phyloP scores from a whole-genome alignment of 1,284 basidiomycete species.

The Meripilus lineatus region DNA sequence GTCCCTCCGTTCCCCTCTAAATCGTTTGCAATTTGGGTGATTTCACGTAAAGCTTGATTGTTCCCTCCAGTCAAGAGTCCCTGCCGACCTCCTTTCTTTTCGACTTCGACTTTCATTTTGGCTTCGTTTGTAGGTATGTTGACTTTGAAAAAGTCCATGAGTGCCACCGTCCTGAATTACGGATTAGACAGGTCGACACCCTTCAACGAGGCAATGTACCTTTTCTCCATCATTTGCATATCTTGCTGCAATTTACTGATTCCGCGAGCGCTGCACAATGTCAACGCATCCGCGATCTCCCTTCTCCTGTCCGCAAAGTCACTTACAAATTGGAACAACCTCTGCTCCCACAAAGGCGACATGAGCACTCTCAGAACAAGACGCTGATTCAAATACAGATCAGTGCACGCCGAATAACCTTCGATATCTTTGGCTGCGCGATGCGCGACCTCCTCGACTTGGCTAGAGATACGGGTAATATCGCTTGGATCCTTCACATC shows the following conservation, averaged over 20 bases:
- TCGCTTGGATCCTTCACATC: too few relatives aligned
- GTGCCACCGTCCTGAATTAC: slow-evolving; percentile 8
- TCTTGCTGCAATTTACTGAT: slow-evolving; percentile 30
- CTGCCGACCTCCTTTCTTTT: slow-evolving; percentile 5
- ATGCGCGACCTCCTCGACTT: slow-evolving; percentile 17
- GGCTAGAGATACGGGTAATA: too few relatives aligned
- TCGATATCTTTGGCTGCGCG: slow-evolving; percentile 26
- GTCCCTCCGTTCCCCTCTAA: too few relatives aligned
- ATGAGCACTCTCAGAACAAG: slow-evolving; percentile 33
- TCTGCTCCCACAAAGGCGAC: slow-evolving; percentile 31
- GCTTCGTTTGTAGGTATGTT: slow-evolving; percentile 12
- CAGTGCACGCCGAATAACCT: slow-evolving; percentile 26
- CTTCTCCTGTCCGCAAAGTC: slow-evolving; percentile 29
- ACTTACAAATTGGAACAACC: slow-evolving; percentile 28
- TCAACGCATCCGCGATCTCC: slow-evolving; percentile 28
- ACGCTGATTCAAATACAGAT: slow-evolving; percentile 27
- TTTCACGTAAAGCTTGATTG: slow-evolving; percentile 13
- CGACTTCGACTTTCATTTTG: slow-evolving; percentile 12
- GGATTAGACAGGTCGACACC: neutral
- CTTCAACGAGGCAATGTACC: slow-evolving; percentile 19
- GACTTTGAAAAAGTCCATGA: slow-evolving; percentile 14
- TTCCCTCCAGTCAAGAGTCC: slow-evolving; percentile 8
- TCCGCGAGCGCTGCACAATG: slow-evolving; percentile 29
- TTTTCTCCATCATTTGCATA: too few relatives aligned
- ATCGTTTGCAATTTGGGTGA: slow-evolving; percentile 8